Conservation (phyloP, 768 basidiomycete species). For the Neoboletus subvelutipes region DNA sequence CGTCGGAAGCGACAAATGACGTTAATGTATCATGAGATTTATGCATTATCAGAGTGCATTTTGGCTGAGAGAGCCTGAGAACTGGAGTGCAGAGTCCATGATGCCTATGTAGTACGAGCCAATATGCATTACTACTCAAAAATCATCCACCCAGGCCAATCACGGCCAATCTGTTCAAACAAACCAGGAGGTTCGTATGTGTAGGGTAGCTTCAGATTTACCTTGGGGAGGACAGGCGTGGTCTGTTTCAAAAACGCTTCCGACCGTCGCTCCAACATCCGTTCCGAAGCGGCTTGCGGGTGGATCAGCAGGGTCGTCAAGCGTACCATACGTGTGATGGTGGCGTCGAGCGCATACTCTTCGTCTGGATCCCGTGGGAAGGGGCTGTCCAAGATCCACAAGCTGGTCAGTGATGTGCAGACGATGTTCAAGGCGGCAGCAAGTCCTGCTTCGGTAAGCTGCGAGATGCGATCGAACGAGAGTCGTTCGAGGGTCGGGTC, state of each 20-base stretch:
- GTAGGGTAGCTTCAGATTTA: not conserved
- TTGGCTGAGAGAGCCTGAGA: too few relatives aligned
- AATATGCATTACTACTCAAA: too few relatives aligned
- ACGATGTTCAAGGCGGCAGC: not conserved
- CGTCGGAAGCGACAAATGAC: too few relatives aligned
- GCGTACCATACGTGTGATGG: not conserved
- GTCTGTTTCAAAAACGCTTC: not conserved
- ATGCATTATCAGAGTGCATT: too few relatives aligned
- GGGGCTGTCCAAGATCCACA: too few relatives aligned
- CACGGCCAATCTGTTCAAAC: too few relatives aligned
- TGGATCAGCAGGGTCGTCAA: not conserved
- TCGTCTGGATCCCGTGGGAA: not conserved
- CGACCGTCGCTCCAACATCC: slow-evolving; percentile 4
- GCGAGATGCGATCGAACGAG: not conserved
- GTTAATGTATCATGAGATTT: too few relatives aligned
- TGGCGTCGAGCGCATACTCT: slow-evolving; percentile 8
- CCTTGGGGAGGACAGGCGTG: not conserved
- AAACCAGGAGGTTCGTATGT: too few relatives aligned
- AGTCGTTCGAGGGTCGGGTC: slow-evolving; percentile 5
- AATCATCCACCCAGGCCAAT: too few relatives aligned
- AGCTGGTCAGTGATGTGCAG: not conserved
- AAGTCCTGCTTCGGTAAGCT: slow-evolving; percentile 5
- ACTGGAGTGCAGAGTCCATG: too few relatives aligned
- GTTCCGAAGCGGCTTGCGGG: not conserved
- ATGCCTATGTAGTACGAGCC: too few relatives aligned